Evolutionary conservation across 139 green algal genomes (phyloP).

Genomic region (Mesotaenium endlicherianum): DNA sequence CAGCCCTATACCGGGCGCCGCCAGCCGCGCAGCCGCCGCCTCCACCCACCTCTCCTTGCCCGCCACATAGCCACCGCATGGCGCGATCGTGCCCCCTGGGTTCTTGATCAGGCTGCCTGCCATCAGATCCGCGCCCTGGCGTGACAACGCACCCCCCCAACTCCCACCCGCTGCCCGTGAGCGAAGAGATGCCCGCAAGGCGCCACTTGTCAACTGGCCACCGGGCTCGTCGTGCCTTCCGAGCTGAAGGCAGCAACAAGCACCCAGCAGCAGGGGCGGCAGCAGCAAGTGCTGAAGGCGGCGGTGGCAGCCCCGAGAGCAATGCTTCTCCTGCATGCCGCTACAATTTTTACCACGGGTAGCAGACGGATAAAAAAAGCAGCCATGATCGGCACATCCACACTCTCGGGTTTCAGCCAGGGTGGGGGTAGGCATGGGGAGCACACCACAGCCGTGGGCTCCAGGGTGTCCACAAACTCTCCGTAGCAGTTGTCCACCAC

Average conservation of each 20-base stretch:
- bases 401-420: too few relatives aligned
- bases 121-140: slow-evolving; percentile 84
- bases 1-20: slow-evolving; percentile 74
- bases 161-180: neutral
- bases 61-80: slow-evolving; percentile 89
- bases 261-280: too few relatives aligned
- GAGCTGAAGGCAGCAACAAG: too few relatives aligned
- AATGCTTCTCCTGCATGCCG: too few relatives aligned
- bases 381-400: too few relatives aligned
- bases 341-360: too few relatives aligned
- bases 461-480: slow-evolving; percentile 86
- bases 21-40: slow-evolving; percentile 71
- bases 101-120: slow-evolving; percentile 96
- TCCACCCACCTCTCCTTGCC: slow-evolving; percentile 74
- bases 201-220: too few relatives aligned
- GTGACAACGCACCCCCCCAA: neutral
- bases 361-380: too few relatives aligned
- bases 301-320: too few relatives aligned
- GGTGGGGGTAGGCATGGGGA: neutral
- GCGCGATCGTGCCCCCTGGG: slow-evolving; percentile 80
- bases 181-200: too few relatives aligned
- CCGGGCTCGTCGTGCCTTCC: too few relatives aligned
- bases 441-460: slow-evolving; percentile 66
- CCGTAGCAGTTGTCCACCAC: slow-evolving; percentile 99
- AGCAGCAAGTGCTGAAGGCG: too few relatives aligned